Evolutionary conservation across 805 yeast species (phyloP), one percentile per base, ranked within the genome.

Genomic region (Grigorovia jiainica): DNA sequence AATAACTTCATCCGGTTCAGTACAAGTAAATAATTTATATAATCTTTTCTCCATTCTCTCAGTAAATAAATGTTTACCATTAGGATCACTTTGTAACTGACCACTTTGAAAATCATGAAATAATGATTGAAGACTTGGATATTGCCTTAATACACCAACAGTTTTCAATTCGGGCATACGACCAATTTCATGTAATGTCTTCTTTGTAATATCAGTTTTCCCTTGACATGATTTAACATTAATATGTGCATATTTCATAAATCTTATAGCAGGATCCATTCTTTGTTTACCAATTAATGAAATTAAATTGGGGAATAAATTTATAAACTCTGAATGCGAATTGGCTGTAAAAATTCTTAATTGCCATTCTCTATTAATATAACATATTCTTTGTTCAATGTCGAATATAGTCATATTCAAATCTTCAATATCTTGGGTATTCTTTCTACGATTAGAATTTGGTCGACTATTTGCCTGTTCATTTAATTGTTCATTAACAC

Each of bases 241-340:
- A 7, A 82, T 58, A 47, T 75, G 76, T 1, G 81, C 70, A 42
- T 76, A 66, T 31, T 72, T 72, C 43, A 68, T 65, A 53, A 76
- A 73, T 47, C 86, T 59, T 45, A 76, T 71, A 30, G 61, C 60
- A 18, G 74, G 74, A 52, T 80, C 87, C 57, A 75, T 75, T 24
- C 76, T 52, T 10, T 75, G 64, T 13, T 62, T 55, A 0, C 78
- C 68, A 6, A 81, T 67, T 0, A 86, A 68, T 48, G 77, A 73
- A 0, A 83, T 64, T 47, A 79, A 69, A 13, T 79, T 71, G 36
- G 66, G 71, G 13, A 80, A 52, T 78, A 85, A 78, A 4, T 84
- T 37, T 57, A 66, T 6, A 54, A 52, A 36, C 66, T 73, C 59
- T 65, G 68, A 1, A 73, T 67, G 13, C 70, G 72, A 57, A 30